Evolutionary conservation across 352 stramenopile species (phyloP).

Genomic region (Elongisporangium prolatum): DNA sequence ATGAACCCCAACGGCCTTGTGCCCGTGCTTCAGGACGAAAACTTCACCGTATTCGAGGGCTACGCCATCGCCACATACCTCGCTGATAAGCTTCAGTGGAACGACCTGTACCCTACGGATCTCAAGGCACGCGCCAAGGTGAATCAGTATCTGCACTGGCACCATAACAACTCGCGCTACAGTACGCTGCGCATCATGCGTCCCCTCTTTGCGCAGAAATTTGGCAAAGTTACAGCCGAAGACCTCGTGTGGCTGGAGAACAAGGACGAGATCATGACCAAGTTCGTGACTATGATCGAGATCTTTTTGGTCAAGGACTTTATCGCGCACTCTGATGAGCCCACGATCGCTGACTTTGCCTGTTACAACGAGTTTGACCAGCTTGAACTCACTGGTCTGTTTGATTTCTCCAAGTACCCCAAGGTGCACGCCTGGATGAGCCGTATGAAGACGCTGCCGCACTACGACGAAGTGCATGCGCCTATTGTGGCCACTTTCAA

Average conservation of each 20-base stretch:
- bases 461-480: constrained; percentile 39
- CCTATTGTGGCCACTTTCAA: constrained; percentile 7
- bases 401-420: constrained; percentile 30
- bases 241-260: constrained; percentile 14
- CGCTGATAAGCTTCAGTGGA: constrained; percentile 38
- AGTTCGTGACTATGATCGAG: constrained; percentile 29
- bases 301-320: constrained; percentile 32
- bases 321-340: constrained; percentile 15
- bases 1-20: constrained; percentile 21
- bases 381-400: constrained; percentile 28
- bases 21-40: constrained; percentile 26
- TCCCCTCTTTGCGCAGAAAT: constrained; percentile 21
- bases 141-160: constrained; percentile 67
- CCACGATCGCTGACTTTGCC: constrained; percentile 26
- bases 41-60: constrained; percentile 27
- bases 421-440: constrained; percentile 31
- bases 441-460: constrained; percentile 29
- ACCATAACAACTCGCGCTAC: constrained; percentile 52
- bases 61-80: constrained; percentile 51
- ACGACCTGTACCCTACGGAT: constrained; percentile 43
- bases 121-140: constrained; percentile 43
- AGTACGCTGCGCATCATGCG: constrained; percentile 38
- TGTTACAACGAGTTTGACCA: constrained; percentile 36
- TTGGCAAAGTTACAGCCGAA: constrained; percentile 11
- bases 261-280: constrained; percentile 12